phyloP scores from a whole-genome alignment of 345 rosid species.

The Corchorus olitorius region DNA sequence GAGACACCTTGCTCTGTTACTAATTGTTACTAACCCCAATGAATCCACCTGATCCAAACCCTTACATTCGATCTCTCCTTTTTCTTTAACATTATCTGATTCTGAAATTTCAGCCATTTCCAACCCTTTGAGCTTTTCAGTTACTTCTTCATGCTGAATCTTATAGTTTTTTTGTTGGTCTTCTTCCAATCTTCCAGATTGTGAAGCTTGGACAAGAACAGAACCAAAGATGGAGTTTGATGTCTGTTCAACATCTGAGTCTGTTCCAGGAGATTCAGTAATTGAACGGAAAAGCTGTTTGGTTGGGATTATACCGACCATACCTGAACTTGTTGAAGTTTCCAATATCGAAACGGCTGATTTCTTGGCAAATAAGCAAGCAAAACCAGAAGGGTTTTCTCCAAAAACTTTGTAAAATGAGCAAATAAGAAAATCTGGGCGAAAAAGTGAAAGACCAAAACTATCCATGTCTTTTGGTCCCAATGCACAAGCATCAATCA shows the following conservation, averaged over 20 bases:
- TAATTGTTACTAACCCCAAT: slow-evolving; percentile 59
- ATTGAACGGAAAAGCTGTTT: slow-evolving; percentile 36
- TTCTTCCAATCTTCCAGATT: slow-evolving; percentile 24
- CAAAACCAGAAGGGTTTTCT: slow-evolving; percentile 92
- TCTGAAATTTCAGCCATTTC: slow-evolving; percentile 22
- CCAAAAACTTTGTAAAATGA: slow-evolving; percentile 94
- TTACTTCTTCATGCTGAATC: slow-evolving; percentile 28
- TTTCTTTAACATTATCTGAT: slow-evolving; percentile 17
- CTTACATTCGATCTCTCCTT: slow-evolving; percentile 44
- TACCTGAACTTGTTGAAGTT: slow-evolving; percentile 57
- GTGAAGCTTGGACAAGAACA: slow-evolving; percentile 29
- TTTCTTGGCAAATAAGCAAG: slow-evolving; percentile 90
- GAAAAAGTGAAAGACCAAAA: slow-evolving; percentile 83
- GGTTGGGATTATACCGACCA: slow-evolving; percentile 67
- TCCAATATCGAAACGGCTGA: slow-evolving; percentile 57
- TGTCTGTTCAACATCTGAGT: slow-evolving; percentile 32
- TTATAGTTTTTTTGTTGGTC: slow-evolving; percentile 37
- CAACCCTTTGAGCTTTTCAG: slow-evolving; percentile 26
- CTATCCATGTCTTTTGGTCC: slow-evolving; percentile 97
- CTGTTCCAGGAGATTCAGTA: slow-evolving; percentile 43
- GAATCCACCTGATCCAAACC: slow-evolving; percentile 82
- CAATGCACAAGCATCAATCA: slow-evolving; percentile 90
- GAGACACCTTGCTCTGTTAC: slow-evolving; percentile 77
- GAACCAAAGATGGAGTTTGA: slow-evolving; percentile 53
- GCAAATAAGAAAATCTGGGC: slow-evolving; percentile 83